phyloP scores from a whole-genome alignment of 345 rosid genomes.

The Crucihimalaya himalaica region DNA sequence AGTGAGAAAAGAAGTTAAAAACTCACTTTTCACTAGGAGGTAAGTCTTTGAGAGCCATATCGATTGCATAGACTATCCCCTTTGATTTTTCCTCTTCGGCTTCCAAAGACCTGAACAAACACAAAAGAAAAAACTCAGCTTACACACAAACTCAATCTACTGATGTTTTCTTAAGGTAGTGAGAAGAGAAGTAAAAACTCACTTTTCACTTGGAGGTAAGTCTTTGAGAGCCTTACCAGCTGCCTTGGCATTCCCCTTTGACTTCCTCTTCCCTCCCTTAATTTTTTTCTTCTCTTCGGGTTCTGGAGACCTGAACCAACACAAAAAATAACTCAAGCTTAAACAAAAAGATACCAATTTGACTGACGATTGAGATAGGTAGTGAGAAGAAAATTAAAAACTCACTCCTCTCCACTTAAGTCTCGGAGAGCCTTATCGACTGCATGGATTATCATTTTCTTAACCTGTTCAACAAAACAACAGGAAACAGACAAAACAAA shows the following conservation, averaged over 20 bases:
- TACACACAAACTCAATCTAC: background rate
- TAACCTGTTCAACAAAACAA: slow-evolving; percentile 31
- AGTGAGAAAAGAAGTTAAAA: background rate
- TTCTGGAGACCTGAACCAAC: slow-evolving; percentile 7
- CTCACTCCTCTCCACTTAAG: background rate
- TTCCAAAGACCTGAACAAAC: background rate
- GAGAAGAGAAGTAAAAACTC: background rate
- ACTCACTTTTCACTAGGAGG: slow-evolving; percentile 11
- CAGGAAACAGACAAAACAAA: background rate
- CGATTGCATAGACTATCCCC: background rate
- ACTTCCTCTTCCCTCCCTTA: background rate
- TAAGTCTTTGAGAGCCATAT: background rate
- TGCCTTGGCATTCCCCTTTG: background rate
- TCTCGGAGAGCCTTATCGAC: background rate
- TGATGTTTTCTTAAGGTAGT: background rate
- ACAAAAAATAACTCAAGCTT: background rate
- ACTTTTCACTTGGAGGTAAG: background rate
- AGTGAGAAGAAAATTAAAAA: background rate
- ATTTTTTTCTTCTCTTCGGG: background rate
- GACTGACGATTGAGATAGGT: background rate
- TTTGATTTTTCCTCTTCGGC: background rate
- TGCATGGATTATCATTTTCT: slow-evolving; percentile 37
- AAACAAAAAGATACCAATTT: background rate
- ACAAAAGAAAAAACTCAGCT: background rate
- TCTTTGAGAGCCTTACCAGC: background rate